A percentile compares a stretch with the other conserved stretches of the same genome.
phyloP scores from a whole-genome alignment of 495 filamentous ascomycete genomes.

The Xylaria bambusicola region DNA sequence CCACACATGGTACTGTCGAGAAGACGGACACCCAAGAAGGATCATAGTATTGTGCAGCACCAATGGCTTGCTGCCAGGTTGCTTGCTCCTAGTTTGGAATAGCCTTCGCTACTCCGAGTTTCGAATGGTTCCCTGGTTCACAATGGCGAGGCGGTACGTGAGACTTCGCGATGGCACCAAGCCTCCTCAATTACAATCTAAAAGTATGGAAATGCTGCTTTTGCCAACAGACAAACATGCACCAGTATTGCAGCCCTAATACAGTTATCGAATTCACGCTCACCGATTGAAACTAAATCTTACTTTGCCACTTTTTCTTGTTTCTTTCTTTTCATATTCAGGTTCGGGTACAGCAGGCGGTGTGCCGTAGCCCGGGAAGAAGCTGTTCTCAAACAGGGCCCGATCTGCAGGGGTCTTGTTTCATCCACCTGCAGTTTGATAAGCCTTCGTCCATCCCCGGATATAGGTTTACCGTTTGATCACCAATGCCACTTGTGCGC shows the following conservation, averaged over 20 bases:
- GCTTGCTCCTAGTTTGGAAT: neutral
- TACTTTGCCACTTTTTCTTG: no score
- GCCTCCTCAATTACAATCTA: neutral
- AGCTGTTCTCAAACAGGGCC: conserved; percentile 5
- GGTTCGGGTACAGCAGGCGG: no score
- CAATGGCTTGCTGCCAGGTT: neutral
- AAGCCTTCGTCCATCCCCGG: neutral
- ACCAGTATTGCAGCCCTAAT: neutral
- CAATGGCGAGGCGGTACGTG: no score
- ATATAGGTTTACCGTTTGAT: conserved; percentile 11
- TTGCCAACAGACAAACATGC: neutral
- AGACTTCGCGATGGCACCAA: neutral
- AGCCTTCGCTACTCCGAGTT: neutral
- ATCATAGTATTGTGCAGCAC: neutral
- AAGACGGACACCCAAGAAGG: neutral
- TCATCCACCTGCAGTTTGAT: conserved; percentile 5
- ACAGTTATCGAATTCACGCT: neutral
- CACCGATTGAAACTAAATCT: neutral
- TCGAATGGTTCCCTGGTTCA: no score
- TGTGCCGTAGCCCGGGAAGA: no score
- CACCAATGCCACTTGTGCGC: neutral
- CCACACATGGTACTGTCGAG: neutral
- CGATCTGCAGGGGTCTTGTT: conserved; percentile 20
- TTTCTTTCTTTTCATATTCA: no score
- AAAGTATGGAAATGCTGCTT: neutral